Evolutionary conservation across 106 monocot genomes (phyloP), one percentile per base, ranked within the genome.

Genomic region (Gastrodia elata): DNA sequence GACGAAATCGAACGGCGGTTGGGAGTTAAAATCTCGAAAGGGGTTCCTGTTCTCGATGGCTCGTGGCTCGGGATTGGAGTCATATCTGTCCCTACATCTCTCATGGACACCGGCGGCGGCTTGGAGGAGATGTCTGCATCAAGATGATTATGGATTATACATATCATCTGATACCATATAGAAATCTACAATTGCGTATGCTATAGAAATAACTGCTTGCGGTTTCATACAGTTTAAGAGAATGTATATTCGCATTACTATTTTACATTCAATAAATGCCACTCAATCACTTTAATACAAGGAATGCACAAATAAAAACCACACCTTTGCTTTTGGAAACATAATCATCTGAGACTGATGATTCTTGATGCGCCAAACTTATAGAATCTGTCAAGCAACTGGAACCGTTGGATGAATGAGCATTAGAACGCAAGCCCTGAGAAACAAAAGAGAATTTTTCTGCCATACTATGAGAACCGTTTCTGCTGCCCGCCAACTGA

Each of bases 71-170:
- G 74, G 33, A 85, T 79, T 4, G 93, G 93, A 8, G 97, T 93
- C 97, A 97, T 97, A 64, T 93, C 90, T 5, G 93, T 97, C 65
- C 97, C 97, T 26, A 88, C 82, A 49, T 97, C 97, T 77, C 88
- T 82, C 93, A 88, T 93, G 36, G 88, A 88, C 4, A 97, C 86
- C 9, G 92, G 78, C 9, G 92, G 78, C 37, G 80, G 78, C 59
- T 70, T 83, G 28, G 76, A 16, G 5, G 68, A 74, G 77, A 28
- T 52, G 72, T 70, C 88, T 86, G 75, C 76, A 80, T 74, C n/a
- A 48, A 77, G 30, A 52, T 52, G 13, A 18, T 52, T 52, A 20
- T 52, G 15, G n/a, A 20, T 18, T 4, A 44, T n/a, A n/a, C n/a
- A n/a, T n/a, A n/a, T n/a, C n/a, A n/a, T n/a, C n/a, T n/a, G n/a